Evolutionary conservation across 495 filamentous ascomycete genomes (phyloP).

Genomic region (Penicillium egyptiacum): DNA sequence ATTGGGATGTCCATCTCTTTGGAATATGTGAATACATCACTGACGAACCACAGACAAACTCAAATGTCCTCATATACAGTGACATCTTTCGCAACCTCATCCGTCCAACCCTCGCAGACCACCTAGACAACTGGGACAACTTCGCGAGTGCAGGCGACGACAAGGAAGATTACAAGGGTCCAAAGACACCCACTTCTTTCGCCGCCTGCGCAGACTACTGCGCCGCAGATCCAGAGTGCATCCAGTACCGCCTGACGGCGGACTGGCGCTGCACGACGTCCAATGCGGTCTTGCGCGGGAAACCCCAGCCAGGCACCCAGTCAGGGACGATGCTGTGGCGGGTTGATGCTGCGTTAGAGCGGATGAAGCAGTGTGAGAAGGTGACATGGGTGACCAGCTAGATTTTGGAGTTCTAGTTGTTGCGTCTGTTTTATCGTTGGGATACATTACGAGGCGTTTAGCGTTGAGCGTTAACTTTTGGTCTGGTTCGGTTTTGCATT

Average conservation of each 20-base stretch:
- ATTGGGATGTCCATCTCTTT: neutral
- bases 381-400: constrained; percentile 7
- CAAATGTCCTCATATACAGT: constrained; percentile 19
- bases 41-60: constrained; percentile 16
- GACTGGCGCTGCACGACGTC: constrained; percentile 34
- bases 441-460: neutral
- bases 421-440: neutral
- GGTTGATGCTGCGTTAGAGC: constrained; percentile 24
- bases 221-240: constrained; percentile 31
- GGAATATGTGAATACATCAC: neutral
- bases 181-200: constrained; percentile 19
- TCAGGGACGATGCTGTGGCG: constrained; percentile 37
- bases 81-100: constrained; percentile 30
- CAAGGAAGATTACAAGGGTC: constrained; percentile 9
- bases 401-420: neutral
- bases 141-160: constrained; percentile 14
- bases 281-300: constrained; percentile 19
- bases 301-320: constrained; percentile 11
- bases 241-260: constrained; percentile 40
- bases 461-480: constrained; percentile 2
- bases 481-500: neutral
- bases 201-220: constrained; percentile 41
- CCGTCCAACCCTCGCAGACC: constrained; percentile 20
- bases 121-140: constrained; percentile 35
- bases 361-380: constrained; percentile 20